Evolutionary conservation across 495 filamentous ascomycete genomes (phyloP).

Genomic region (Xylaria intraflava): DNA sequence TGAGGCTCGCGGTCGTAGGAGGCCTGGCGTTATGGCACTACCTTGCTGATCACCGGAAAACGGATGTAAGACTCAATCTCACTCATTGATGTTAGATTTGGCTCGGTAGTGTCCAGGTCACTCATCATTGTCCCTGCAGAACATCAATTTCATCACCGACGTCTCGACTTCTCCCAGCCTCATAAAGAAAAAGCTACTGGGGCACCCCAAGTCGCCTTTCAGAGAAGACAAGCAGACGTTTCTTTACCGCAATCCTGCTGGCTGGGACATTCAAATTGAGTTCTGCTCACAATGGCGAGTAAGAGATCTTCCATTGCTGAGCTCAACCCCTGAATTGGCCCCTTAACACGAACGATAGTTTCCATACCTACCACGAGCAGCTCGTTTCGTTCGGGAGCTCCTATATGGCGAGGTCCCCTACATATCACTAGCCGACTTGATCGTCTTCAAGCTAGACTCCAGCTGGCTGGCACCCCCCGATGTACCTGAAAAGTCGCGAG

Average conservation of each 20-base stretch:
- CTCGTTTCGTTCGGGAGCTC: slow-evolving; percentile 14
- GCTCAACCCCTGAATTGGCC: not conserved
- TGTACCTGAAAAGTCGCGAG: slow-evolving; percentile 13
- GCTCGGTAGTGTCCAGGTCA: not conserved
- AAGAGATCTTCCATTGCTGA: slow-evolving; percentile 1
- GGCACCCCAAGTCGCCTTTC: slow-evolving; percentile 21
- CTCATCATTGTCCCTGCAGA: slow-evolving; percentile 6
- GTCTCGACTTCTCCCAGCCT: slow-evolving; percentile 15
- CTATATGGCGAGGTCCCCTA: slow-evolving; percentile 16
- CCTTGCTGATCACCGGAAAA: slow-evolving; percentile 18
- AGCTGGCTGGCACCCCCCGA: slow-evolving; percentile 15
- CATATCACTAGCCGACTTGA: slow-evolving; percentile 20
- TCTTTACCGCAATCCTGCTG: slow-evolving; percentile 13
- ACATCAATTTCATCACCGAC: slow-evolving; percentile 22
- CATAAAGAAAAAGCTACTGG: slow-evolving; percentile 17
- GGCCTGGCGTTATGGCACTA: slow-evolving; percentile 21
- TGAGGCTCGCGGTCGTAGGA: slow-evolving; percentile 19
- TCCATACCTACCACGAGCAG: slow-evolving; percentile 18
- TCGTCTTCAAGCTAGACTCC: slow-evolving; percentile 21
- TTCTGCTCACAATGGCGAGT: slow-evolving; percentile 20
- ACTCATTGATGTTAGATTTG: slow-evolving; percentile 1
- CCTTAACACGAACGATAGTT: slow-evolving; percentile 2
- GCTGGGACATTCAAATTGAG: slow-evolving; percentile 14
- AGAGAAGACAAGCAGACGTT: slow-evolving; percentile 9
- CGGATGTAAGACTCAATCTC: slow-evolving; percentile 14